Conservation (phyloP, 495 filamentous ascomycete genomes). For the Saxophila tyrrhenica region DNA sequence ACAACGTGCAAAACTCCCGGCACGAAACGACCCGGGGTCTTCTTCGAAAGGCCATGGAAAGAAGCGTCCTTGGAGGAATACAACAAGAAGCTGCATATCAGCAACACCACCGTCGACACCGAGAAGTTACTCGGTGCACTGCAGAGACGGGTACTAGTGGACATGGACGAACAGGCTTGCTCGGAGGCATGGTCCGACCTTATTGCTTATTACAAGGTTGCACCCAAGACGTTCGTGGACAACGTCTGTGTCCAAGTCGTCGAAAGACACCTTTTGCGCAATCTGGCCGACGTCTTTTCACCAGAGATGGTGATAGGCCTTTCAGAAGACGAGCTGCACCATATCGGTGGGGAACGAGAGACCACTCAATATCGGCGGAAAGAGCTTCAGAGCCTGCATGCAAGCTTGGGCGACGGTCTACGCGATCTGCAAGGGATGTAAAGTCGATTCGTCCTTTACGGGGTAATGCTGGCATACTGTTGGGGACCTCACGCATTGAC, state of each 20-base stretch:
- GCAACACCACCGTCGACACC: not conserved
- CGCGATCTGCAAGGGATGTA: too few species aligned
- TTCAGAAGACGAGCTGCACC: conserved; percentile 5
- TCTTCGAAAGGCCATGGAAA: not conserved
- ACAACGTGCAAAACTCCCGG: conserved; percentile 14
- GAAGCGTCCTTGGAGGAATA: not conserved
- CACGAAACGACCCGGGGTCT: not conserved
- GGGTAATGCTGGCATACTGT: too few species aligned
- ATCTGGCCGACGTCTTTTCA: conserved; percentile 6
- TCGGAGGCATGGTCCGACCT: conserved; percentile 1
- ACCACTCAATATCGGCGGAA: conserved; percentile 1
- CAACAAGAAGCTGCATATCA: conserved; percentile 1
- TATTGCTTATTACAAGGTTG: conserved; percentile 20
- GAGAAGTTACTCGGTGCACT: conserved; percentile 5
- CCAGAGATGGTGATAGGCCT: conserved; percentile 3
- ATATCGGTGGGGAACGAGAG: conserved; percentile 8
- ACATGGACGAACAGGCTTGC: conserved; percentile 16
- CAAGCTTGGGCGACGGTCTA: not conserved
- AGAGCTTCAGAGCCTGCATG: conserved; percentile 1
- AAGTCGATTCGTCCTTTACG: too few species aligned
- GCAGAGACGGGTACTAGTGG: not conserved
- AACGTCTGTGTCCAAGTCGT: conserved; percentile 15
- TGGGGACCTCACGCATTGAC: too few species aligned
- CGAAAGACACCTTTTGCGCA: conserved; percentile 9
- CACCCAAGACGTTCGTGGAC: conserved; percentile 17